phyloP scores from a whole-genome alignment of 2,329 filamentous ascomycete genomes.

The Lasiodiplodia theobromae region DNA sequence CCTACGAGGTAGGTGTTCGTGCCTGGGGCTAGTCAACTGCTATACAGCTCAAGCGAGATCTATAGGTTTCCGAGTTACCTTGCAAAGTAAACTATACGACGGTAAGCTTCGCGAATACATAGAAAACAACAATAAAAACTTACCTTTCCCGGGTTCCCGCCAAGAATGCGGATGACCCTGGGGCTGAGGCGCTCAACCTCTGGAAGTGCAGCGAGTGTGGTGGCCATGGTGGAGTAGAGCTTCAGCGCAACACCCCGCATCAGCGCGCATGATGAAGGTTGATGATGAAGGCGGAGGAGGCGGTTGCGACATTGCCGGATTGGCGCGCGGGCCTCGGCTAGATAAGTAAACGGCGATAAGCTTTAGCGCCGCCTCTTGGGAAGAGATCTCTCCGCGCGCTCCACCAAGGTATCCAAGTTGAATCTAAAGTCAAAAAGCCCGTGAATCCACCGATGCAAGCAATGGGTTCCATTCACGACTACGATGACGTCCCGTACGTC shows the following conservation, averaged over 20 bases:
- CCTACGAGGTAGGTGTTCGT: slow-evolving; percentile 97
- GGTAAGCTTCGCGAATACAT: not conserved
- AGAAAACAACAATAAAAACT: slow-evolving; percentile 47
- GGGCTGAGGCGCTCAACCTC: slow-evolving; percentile 80
- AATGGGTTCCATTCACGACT: slow-evolving; percentile 33
- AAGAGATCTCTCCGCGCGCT: slow-evolving; percentile 9
- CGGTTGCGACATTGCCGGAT: slow-evolving; percentile 15
- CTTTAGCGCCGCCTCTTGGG: not conserved
- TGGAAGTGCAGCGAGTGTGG: slow-evolving; percentile 55
- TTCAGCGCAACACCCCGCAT: not conserved
- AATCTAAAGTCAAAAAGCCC: not conserved
- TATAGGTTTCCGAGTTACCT: slow-evolving; percentile 51
- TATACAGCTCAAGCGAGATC: not conserved
- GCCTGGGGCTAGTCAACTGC: slow-evolving; percentile 50
- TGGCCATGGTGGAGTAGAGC: slow-evolving; percentile 16
- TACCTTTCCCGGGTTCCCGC: slow-evolving; percentile 87
- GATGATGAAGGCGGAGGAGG: slow-evolving; percentile 5
- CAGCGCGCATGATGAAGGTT: slow-evolving; percentile 10
- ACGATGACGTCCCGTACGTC: slow-evolving; percentile 47
- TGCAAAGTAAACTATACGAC: slow-evolving; percentile 65
- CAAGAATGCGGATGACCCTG: slow-evolving; percentile 81
- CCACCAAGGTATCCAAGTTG: slow-evolving; percentile 28
- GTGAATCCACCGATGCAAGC: not conserved
- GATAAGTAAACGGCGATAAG: slow-evolving; percentile 6
- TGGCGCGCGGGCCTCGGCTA: slow-evolving; percentile 18